Conservation (phyloP, 2,329 filamentous ascomycete species). For the Arthrobotrys iridis region DNA sequence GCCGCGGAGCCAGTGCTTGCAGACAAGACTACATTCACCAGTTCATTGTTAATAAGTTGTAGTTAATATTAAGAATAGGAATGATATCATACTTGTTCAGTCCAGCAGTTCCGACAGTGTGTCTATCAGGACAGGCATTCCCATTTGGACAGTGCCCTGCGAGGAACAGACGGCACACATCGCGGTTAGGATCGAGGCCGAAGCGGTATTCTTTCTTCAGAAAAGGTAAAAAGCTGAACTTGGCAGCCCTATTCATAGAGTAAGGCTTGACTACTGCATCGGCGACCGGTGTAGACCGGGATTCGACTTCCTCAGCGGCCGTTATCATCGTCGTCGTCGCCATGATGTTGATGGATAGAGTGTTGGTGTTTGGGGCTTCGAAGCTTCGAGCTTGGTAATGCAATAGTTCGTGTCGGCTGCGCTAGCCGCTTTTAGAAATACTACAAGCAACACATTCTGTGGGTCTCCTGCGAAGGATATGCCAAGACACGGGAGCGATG, state of each 20-base stretch:
- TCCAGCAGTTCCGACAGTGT: constrained; percentile 68
- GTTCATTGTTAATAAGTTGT: constrained; percentile 59
- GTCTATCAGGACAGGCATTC: constrained; percentile 83
- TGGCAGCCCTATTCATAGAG: constrained; percentile 64
- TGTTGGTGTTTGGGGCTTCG: background rate
- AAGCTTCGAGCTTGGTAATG: background rate
- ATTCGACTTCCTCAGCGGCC: background rate
- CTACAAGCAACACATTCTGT: too few species aligned
- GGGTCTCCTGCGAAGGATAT: too few species aligned
- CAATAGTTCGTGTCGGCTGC: background rate
- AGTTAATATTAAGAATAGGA: constrained; percentile 56
- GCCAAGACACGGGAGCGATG: too few species aligned
- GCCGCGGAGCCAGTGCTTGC: constrained; percentile 97
- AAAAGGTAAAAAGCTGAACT: constrained; percentile 87
- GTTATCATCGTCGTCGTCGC: constrained; percentile 3
- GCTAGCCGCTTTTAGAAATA: too few species aligned
- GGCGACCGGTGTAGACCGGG: constrained; percentile 28
- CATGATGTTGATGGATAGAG: background rate
- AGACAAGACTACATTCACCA: constrained; percentile 71
- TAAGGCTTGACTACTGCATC: constrained; percentile 41
- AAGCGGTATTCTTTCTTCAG: constrained; percentile 84
- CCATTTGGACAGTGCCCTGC: constrained; percentile 88
- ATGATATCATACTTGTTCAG: constrained; percentile 69
- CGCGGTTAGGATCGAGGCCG: constrained; percentile 79
- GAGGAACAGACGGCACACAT: constrained; percentile 85